phyloP scores from a whole-genome alignment of 352 stramenopile genomes.

The Globisporangium uncinulatum region DNA sequence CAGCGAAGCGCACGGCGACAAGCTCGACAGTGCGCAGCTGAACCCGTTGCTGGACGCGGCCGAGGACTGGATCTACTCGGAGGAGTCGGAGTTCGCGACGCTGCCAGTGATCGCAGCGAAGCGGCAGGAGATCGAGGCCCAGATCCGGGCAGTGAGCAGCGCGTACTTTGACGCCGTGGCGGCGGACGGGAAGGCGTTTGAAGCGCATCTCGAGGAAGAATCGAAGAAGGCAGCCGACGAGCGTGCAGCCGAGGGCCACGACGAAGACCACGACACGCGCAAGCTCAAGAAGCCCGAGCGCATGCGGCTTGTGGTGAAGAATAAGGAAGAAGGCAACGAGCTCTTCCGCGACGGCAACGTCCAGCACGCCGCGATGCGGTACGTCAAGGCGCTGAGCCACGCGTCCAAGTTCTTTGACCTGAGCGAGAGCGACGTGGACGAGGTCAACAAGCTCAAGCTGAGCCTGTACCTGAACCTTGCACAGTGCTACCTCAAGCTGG shows the following conservation, averaged over 20 bases:
- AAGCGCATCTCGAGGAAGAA: constrained; percentile 76
- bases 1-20: constrained; percentile 58
- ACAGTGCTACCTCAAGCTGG: constrained; percentile 93
- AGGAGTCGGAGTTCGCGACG: constrained; percentile 74
- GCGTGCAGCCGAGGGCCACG: constrained; percentile 53
- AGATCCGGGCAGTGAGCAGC: constrained; percentile 46
- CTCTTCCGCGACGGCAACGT: constrained; percentile 91
- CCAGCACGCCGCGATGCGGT: constrained; percentile 82
- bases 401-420: constrained; percentile 93
- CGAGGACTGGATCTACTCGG: constrained; percentile 91
- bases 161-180: constrained; percentile 69
- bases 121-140: constrained; percentile 44
- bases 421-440: constrained; percentile 62
- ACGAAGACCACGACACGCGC: constrained; percentile 90
- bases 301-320: constrained; percentile 92
- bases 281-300: constrained; percentile 92
- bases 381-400: constrained; percentile 90
- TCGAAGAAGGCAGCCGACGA: constrained; percentile 66
- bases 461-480: constrained; percentile 91
- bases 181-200: constrained; percentile 52
- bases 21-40: constrained; percentile 56
- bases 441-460: constrained; percentile 88
- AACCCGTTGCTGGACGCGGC: constrained; percentile 72
- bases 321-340: constrained; percentile 95
- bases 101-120: constrained; percentile 47